Conservation (phyloP, 306 rosid genomes). For the Pyrus betulifolia region DNA sequence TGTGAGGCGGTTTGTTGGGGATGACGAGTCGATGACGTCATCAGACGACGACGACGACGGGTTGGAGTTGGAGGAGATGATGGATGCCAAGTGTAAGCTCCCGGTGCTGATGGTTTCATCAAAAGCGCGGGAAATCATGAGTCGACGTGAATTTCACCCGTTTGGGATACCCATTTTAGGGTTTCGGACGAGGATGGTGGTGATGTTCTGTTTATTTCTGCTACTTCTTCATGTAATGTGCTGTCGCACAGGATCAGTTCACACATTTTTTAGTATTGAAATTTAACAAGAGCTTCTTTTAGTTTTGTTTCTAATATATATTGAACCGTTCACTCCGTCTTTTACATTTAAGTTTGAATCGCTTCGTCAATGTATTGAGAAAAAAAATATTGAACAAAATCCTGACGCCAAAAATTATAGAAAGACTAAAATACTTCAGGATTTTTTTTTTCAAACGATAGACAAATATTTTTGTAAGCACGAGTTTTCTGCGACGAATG, state of each 20-base stretch:
- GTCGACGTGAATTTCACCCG: not conserved
- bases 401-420: no score
- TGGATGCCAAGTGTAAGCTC: not conserved
- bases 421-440: no score
- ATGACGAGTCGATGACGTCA: not conserved
- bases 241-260: not conserved
- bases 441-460: no score
- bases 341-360: no score
- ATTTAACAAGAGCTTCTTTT: not conserved
- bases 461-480: no score
- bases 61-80: not conserved
- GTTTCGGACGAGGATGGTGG: not conserved
- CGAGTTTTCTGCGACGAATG: no score
- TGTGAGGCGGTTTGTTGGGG: conserved; percentile 29
- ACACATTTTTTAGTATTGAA: not conserved
- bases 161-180: not conserved
- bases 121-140: not conserved
- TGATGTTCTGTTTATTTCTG: not conserved
- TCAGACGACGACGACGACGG: not conserved
- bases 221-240: not conserved
- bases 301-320: no score
- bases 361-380: no score
- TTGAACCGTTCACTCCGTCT: no score
- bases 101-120: not conserved
- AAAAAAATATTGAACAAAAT: no score